Percentiles rank a stretch among this genome's conserved stretches.
Evolutionary conservation across 768 basidiomycete genomes (phyloP).

Genomic region (Calocybe indica): DNA sequence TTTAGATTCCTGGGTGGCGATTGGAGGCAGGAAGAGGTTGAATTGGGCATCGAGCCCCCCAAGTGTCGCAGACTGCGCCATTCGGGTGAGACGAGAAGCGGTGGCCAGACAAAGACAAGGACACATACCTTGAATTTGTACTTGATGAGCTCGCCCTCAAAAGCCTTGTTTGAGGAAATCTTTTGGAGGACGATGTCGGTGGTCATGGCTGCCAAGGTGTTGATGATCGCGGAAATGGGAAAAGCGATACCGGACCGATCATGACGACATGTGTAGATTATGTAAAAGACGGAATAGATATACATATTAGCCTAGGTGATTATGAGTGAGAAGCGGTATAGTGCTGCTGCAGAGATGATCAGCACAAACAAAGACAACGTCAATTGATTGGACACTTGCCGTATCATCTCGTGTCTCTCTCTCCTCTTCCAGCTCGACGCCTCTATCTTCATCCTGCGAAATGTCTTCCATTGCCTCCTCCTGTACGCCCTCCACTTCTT

Average conservation of each 20-base stretch:
- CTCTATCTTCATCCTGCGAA: slow-evolving; percentile 9
- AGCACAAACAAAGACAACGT: neutral
- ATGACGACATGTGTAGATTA: too few relatives aligned
- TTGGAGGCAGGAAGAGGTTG: slow-evolving; percentile 83
- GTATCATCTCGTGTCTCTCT: slow-evolving; percentile 5
- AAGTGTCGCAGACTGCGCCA: slow-evolving; percentile 55
- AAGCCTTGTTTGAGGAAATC: slow-evolving; percentile 72
- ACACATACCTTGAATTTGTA: slow-evolving; percentile 71
- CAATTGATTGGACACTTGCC: slow-evolving; percentile 1
- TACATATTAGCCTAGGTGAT: too few relatives aligned
- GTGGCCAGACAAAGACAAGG: slow-evolving; percentile 2
- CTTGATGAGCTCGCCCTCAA: slow-evolving; percentile 76
- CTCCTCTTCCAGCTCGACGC: slow-evolving; percentile 1
- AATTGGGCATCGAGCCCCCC: slow-evolving; percentile 71
- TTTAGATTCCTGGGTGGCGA: slow-evolving; percentile 37
- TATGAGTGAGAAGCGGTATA: too few relatives aligned
- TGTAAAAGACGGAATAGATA: neutral
- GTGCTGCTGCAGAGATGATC: too few relatives aligned
- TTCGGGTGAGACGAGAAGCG: neutral
- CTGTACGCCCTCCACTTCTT: slow-evolving; percentile 57
- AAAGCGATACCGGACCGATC: neutral
- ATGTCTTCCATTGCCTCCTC: slow-evolving; percentile 7
- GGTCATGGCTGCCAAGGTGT: too few relatives aligned
- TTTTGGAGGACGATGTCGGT: slow-evolving; percentile 38
- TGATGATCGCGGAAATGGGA: slow-evolving; percentile 10